phyloP scores from a whole-genome alignment of 495 filamentous ascomycete genomes.

The Aspergillus saccharolyticus region DNA sequence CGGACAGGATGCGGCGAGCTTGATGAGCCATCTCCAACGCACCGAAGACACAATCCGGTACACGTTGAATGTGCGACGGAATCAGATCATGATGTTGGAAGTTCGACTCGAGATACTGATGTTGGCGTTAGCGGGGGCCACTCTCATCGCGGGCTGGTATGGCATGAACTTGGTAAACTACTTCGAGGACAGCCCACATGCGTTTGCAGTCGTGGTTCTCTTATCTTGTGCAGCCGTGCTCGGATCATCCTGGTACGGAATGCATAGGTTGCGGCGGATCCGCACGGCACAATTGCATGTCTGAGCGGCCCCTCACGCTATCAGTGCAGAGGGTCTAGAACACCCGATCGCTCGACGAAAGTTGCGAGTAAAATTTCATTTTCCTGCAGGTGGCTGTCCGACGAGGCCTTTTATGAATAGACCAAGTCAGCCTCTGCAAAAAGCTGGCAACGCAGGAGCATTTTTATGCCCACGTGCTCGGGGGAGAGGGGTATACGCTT shows the following conservation, averaged over 20 bases:
- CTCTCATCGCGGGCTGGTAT: conserved; percentile 29
- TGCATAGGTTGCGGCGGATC: conserved; percentile 20
- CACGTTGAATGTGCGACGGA: conserved; percentile 28
- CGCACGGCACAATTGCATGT: conserved; percentile 4
- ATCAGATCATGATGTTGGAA: conserved; percentile 35
- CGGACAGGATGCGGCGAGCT: conserved; percentile 19
- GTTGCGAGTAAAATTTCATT: too few relatives aligned
- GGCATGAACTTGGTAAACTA: conserved; percentile 35
- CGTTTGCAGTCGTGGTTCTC: conserved; percentile 21
- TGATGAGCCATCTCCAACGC: conserved; percentile 23
- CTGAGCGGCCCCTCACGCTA: too few relatives aligned
- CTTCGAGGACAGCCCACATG: conserved; percentile 23
- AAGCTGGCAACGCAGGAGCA: too few relatives aligned
- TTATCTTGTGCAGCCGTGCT: conserved; percentile 6
- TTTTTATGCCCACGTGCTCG: too few relatives aligned
- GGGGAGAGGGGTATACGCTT: too few relatives aligned
- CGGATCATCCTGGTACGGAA: conserved; percentile 19
- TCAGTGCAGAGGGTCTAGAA: too few relatives aligned
- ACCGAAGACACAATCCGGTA: conserved; percentile 26
- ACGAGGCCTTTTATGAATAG: too few relatives aligned
- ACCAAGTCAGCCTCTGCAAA: too few relatives aligned
- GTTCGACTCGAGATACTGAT: conserved; percentile 30
- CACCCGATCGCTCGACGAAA: too few relatives aligned
- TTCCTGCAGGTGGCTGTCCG: too few relatives aligned
- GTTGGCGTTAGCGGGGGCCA: conserved; percentile 27